Base-by-base conservation (phyloP, 1,284 basidiomycete genomes). In the Leccinum idahoense region DNA sequence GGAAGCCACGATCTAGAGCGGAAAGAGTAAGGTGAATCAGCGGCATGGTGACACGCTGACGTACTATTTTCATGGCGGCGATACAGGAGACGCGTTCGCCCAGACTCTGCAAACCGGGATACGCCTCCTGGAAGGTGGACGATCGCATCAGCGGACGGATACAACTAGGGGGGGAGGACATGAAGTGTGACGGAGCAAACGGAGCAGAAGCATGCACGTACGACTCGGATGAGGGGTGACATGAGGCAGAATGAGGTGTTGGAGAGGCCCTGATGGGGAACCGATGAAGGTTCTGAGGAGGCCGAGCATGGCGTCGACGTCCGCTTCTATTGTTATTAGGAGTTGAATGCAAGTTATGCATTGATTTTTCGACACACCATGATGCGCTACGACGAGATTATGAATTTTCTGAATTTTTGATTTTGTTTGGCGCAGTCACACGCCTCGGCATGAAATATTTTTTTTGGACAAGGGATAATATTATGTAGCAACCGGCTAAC, bases 91-190 rank as follows among this genome's bases (percentile, higher is more conserved):
- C 81, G 44, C 72, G 73, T 61, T 81, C 78, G 29, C 75, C 75
- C 6, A 75, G 69, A 64, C 82, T 79, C 14, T 75, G 75, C 29
- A 80, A 70, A 14, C 82, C 81, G 7, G 90, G 90, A 72, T 90
- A 92, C 4, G 86, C 87, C 71, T 92, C 88, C 77, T 83, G 87
- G 70, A 93, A 90, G 29, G 85, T 83, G 78, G 62, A 90, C 78
- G 64, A 92, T 74, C 4, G 85, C 80, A 71, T 91, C 85, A 51
- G 83, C 84, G 12, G 87, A 89, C 4, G 87, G 80, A 72, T 92
- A 90, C 4, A 90, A 75, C 90, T 92, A 67, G 32, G 51, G 32
- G 7, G 44, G 37, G 4, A 23, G 5, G 26, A 41, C 60, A 61
- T 64, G 26, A 44, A 7, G 62, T 15, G 58, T 26, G 35, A 18